phyloP scores from a whole-genome alignment of 2,329 filamentous ascomycete genomes.

The Pseudogymnoascus sp. region DNA sequence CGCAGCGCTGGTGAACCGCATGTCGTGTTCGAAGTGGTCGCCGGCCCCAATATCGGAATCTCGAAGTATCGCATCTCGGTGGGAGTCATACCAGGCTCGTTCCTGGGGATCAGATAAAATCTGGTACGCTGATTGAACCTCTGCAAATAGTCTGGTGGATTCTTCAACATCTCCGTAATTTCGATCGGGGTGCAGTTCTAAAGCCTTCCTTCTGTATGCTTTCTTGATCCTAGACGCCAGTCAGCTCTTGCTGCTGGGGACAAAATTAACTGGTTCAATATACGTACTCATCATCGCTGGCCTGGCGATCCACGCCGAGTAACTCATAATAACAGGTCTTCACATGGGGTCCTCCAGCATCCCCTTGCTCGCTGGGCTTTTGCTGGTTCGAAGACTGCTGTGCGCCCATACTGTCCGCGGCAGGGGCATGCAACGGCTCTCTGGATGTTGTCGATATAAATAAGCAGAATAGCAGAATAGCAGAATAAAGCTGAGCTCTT shows the following conservation, averaged over 20 bases:
- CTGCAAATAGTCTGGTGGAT: slow-evolving; percentile 78
- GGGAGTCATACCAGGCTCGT: slow-evolving; percentile 94
- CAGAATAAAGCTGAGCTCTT: background rate
- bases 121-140: slow-evolving; percentile 88
- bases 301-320: slow-evolving; percentile 61
- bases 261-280: slow-evolving; percentile 1
- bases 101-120: slow-evolving; percentile 95
- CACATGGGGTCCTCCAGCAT: slow-evolving; percentile 6
- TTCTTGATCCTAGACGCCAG: slow-evolving; percentile 65
- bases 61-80: slow-evolving; percentile 73
- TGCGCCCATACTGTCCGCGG: slow-evolving; percentile 20
- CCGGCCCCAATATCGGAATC: slow-evolving; percentile 32
- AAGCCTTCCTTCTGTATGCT: slow-evolving; percentile 80
- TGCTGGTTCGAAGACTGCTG: slow-evolving; percentile 20
- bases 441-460: background rate
- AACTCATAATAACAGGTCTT: slow-evolving; percentile 84
- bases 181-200: slow-evolving; percentile 90
- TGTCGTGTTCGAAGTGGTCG: slow-evolving; percentile 55
- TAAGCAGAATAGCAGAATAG: background rate
- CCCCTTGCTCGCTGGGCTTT: slow-evolving; percentile 10
- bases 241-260: background rate
- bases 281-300: slow-evolving; percentile 70
- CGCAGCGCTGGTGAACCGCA: slow-evolving; percentile 68
- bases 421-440: background rate
- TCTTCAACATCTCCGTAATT: slow-evolving; percentile 80